phyloP scores from a whole-genome alignment of 148 eudicot species.

The Linanthus parryae region DNA sequence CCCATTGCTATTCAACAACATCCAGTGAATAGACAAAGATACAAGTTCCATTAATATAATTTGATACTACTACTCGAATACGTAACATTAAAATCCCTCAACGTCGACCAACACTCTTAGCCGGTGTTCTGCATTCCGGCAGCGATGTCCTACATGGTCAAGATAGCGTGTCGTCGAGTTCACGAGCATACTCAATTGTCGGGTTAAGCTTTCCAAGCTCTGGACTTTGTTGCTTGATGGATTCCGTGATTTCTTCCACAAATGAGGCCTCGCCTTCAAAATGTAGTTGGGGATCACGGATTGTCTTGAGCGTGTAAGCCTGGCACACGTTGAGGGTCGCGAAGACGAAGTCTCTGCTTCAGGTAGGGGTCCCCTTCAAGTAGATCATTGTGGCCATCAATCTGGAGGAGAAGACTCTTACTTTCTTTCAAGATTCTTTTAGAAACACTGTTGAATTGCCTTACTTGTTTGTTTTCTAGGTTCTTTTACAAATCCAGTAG shows the following conservation, averaged over 20 bases:
- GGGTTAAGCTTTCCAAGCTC: slow-evolving; percentile 92
- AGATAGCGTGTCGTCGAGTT: slow-evolving; percentile 85
- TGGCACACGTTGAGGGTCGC: slow-evolving; percentile 78
- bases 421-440: too few species aligned
- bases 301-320: slow-evolving; percentile 71
- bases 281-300: slow-evolving; percentile 74
- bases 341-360: slow-evolving; percentile 80
- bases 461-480: too few species aligned
- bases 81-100: too few species aligned
- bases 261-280: slow-evolving; percentile 64
- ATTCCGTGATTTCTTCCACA: slow-evolving; percentile 64
- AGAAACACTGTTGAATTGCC: too few species aligned
- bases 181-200: slow-evolving; percentile 82
- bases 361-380: slow-evolving; percentile 86
- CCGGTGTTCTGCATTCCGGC: slow-evolving; percentile 98
- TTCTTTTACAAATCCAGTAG: too few species aligned
- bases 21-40: too few species aligned
- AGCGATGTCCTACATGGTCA: slow-evolving; percentile 96
- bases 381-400: slow-evolving; percentile 81
- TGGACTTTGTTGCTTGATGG: slow-evolving; percentile 52
- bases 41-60: too few species aligned
- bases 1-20: too few species aligned
- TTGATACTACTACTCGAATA: too few species aligned
- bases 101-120: too few species aligned
- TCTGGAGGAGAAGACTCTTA: slow-evolving; percentile 31